phyloP scores from a whole-genome alignment of 805 yeast species.

The Metschnikowia sp. region DNA sequence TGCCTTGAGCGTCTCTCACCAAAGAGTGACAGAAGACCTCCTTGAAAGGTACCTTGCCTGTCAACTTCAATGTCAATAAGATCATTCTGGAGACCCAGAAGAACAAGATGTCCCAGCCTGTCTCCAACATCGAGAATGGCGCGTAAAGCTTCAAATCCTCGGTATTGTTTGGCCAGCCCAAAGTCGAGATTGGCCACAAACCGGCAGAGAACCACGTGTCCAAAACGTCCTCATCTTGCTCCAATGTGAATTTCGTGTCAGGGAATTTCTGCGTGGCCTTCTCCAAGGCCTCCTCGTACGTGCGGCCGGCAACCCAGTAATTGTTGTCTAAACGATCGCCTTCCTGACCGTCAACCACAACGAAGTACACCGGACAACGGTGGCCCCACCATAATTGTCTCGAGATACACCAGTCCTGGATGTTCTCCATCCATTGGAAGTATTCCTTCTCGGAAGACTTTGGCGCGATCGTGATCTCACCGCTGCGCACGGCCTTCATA shows the following conservation, averaged over 20 bases:
- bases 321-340: constrained; percentile 59
- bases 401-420: constrained; percentile 99
- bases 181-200: constrained; percentile 94
- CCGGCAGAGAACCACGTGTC: constrained; percentile 99
- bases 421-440: constrained; percentile 91
- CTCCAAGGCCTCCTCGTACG: constrained; percentile 72
- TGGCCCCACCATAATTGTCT: constrained; percentile 95
- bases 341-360: constrained; percentile 71
- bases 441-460: constrained; percentile 89
- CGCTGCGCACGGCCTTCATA: constrained; percentile 76
- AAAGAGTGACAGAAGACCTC: constrained; percentile 98
- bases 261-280: constrained; percentile 79
- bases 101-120: constrained; percentile 99
- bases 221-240: constrained; percentile 96
- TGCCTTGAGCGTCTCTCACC: constrained; percentile 98
- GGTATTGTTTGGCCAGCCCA: constrained; percentile 90
- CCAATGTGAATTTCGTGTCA: constrained; percentile 63
- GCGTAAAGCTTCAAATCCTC: constrained; percentile 72
- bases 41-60: constrained; percentile 87
- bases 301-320: constrained; percentile 91
- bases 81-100: constrained; percentile 99
- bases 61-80: constrained; percentile 81
- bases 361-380: constrained; percentile 94
- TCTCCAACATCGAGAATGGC: constrained; percentile 93
- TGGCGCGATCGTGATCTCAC: constrained; percentile 79